Evolutionary conservation across 208 protist species (phyloP), one percentile per base, ranked within the genome.

Genomic region (Phytomonas sp.): DNA sequence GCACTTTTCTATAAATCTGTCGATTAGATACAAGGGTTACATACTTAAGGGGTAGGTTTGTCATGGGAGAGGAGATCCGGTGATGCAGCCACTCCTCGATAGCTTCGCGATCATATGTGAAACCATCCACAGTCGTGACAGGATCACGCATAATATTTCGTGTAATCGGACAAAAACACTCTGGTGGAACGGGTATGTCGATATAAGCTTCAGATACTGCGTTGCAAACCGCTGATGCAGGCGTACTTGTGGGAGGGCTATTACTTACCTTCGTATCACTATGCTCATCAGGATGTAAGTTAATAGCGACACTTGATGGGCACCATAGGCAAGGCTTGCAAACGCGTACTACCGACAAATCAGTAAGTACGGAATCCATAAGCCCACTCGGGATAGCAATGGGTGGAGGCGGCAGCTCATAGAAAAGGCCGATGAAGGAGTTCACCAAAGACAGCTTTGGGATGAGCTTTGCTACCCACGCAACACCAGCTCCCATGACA

Each of bases 91-190:
- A 96, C 67, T 72, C 68, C 66, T 82, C 70, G 32, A 97, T 95
- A 29, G 81, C 84, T 37, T 85, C 80, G 28, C 90, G 77, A 28
- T 96, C 89, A 74, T 95, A 97, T n/a, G 86, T 93, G 73, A 93
- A 84, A 28, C 87, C 87, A 64, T 96, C 89, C 40, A 59, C 60
- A 8, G 91, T 92, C n/a, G 68, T 40, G n/a, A 97, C 93, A 0
- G 93, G 93, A 63, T 95, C 88, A 17, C 60, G 60, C 91, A 97
- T 96, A 15, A 96, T 37, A 2, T 53, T 72, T 29, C 74, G 77
- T 33, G 91, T 91, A 70, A 97, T 96, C 3, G 91, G 88, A 67
- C 93, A 97, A 75, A 89, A 84, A 28, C 79, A 82, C 37, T 73
- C 62, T 2, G 62, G 32, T 1, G 73, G 67, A 23, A 79, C 67